Conservation (phyloP, 202 grass and related monocot genomes). For the Panicum virgatum region DNA sequence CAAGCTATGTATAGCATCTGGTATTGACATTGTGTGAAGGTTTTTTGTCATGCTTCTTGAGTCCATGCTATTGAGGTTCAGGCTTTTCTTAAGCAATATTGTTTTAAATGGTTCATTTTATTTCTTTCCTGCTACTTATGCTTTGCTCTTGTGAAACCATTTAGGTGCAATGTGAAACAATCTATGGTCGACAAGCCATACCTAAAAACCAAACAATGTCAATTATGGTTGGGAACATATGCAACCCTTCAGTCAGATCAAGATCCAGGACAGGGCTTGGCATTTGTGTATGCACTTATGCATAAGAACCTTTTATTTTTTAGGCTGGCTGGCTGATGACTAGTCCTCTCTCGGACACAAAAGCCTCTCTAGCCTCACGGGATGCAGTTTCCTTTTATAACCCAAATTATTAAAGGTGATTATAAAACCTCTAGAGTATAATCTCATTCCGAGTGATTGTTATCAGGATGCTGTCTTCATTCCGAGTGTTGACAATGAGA, state of each 20-base stretch:
- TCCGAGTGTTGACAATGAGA: not conserved
- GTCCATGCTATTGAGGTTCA: constrained; percentile 7
- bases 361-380: not conserved
- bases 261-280: not conserved
- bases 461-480: not conserved
- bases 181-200: not conserved
- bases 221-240: not conserved
- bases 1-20: constrained; percentile 76
- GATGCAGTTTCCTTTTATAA: not conserved
- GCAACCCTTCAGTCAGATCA: not conserved
- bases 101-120: not conserved
- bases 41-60: not conserved
- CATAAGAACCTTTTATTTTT: no score
- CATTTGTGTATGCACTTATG: not conserved
- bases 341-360: not conserved
- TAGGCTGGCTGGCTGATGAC: no score
- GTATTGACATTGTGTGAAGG: constrained; percentile 64
- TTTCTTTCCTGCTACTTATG: not conserved
- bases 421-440: not conserved
- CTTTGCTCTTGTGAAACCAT: not conserved
- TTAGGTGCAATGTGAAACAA: constrained; percentile 24
- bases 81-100: not conserved
- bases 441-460: not conserved
- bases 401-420: not conserved
- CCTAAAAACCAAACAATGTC: constrained; percentile 9